Evolutionary conservation across 352 stramenopile species (phyloP), one percentile per base, ranked within the genome.

Genomic region (Globisporangium heterothallicum): DNA sequence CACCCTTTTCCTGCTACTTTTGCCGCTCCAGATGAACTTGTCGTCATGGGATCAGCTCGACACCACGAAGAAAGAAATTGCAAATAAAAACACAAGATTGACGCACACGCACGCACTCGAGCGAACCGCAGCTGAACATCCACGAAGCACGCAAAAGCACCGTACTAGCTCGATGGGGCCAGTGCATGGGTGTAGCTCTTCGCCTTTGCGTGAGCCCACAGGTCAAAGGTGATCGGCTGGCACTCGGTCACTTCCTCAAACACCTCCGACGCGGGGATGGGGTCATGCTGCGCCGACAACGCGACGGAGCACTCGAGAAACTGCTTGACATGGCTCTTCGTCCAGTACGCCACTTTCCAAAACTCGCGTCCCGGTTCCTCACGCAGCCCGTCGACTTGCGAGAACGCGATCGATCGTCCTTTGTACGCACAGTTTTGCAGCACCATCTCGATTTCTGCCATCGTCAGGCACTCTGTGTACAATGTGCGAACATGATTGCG

Each of bases 171-270:
- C 8, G 3, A 14, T 19, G 58, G 45, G 26, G 56, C 55, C 22
- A 88, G 65, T 24, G 66, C 56, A 16, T 71, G 60, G 6, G 72
- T 78, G 56, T 80, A 74, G 34, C 64, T 49, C 45, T 84, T 86
- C 24, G 66, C 58, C 46, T 86, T 64, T 19, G 48, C 54, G 21
- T 71, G 42, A 1, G 76, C 72, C 78, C 78, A 89, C 16, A 67
- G 41, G 18, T 85, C 78, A 14, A 86, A 53, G 29, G 71, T 64
- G 9, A 81, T 60, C 4, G 75, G 65, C 40, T 56, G 19, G 24
- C 72, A 72, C 32, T 89, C 75, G 2, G 73, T 86, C 21, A 89
- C 48, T 14, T 84, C 66, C 25, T 84, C 58, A 52, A 83, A 89
- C 18, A 49, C 69, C 61, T 85, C 73, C n/a, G 67, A 72, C 21